Percentiles rank a stretch among this genome's conserved stretches.
These are phyloP conservation scores for Leishmania guyanensis DNA, from an alignment of 208 protist genomes.

Conservation along the genomic window DNA sequence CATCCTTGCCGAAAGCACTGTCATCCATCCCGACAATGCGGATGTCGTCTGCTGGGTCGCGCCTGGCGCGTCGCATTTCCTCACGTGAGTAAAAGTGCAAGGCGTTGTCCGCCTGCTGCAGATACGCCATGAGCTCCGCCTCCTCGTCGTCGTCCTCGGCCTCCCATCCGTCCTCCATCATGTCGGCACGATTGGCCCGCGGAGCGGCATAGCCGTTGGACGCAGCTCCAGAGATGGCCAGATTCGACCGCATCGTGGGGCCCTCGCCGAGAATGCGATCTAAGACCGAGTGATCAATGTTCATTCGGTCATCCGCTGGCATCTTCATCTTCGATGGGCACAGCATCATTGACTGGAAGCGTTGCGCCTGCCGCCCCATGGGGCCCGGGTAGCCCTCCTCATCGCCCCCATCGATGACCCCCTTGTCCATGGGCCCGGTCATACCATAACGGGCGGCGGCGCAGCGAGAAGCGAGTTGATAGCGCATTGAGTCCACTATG, in stretches of 20 bases:
- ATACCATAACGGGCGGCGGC: conserved; percentile 1
- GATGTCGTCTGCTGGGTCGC: conserved; percentile 37
- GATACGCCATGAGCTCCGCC: conserved; percentile 79
- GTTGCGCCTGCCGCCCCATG: conserved; percentile 7
- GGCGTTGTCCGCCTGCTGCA: conserved; percentile 71
- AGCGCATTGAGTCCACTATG: neutral
- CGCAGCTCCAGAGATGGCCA: neutral
- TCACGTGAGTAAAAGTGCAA: conserved; percentile 50
- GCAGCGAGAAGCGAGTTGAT: conserved; percentile 7
- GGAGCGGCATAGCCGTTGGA: neutral
- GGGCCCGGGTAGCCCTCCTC: conserved; percentile 14
- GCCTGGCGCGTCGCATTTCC: conserved; percentile 48
- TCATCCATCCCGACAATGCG: conserved; percentile 34
- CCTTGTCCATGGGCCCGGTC: neutral
- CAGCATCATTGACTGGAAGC: conserved; percentile 25
- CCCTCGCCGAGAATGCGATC: conserved; percentile 35
- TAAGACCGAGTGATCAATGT: conserved; percentile 19
- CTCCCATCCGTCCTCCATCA: conserved; percentile 55
- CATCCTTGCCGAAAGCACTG: conserved; percentile 32
- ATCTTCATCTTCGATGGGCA: conserved; percentile 19
- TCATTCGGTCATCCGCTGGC: neutral
- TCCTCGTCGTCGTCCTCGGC: conserved; percentile 47
- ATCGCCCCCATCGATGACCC: neutral
- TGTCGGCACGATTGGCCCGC: conserved; percentile 26
- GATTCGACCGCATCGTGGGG: neutral